Evolutionary conservation across 345 rosid species (phyloP).

Genomic region (Eucalyptus sp.): DNA sequence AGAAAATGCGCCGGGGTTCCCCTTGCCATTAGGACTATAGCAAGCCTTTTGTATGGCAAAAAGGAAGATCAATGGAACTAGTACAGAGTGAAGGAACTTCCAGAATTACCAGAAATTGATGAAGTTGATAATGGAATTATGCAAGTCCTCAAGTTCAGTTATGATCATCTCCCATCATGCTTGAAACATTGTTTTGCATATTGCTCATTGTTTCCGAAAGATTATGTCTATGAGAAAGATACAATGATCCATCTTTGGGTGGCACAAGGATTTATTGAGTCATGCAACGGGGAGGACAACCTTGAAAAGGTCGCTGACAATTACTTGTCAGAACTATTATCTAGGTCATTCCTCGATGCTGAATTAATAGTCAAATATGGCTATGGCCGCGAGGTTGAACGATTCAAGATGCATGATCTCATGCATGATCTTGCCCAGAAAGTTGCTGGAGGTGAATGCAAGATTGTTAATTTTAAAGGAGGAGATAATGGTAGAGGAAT

Average conservation of each 20-base stretch:
- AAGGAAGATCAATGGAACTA: fast-evolving
- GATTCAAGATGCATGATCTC: not conserved
- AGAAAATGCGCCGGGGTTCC: not conserved
- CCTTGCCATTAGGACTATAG: not conserved
- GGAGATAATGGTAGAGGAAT: too few relatives aligned
- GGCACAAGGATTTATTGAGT: too few relatives aligned
- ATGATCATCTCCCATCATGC: fast-evolving
- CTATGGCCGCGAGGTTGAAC: fast-evolving
- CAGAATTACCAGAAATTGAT: not conserved
- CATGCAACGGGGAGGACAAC: fast-evolving
- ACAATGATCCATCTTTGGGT: fast-evolving
- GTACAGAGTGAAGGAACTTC: not conserved
- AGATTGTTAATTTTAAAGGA: not conserved
- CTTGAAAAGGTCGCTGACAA: too few relatives aligned
- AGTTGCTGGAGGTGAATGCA: not conserved
- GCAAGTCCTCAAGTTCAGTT: not conserved
- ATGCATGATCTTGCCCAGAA: not conserved
- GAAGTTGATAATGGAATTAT: fast-evolving
- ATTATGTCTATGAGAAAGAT: too few relatives aligned
- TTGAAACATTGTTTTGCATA: too few relatives aligned
- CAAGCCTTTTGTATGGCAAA: not conserved
- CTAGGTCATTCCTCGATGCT: not conserved
- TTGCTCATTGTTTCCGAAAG: too few relatives aligned
- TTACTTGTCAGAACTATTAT: too few relatives aligned
- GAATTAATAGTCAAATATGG: fast-evolving